phyloP scores from a whole-genome alignment of 2,329 filamentous ascomycete genomes.

The Hypoxylon sp. region DNA sequence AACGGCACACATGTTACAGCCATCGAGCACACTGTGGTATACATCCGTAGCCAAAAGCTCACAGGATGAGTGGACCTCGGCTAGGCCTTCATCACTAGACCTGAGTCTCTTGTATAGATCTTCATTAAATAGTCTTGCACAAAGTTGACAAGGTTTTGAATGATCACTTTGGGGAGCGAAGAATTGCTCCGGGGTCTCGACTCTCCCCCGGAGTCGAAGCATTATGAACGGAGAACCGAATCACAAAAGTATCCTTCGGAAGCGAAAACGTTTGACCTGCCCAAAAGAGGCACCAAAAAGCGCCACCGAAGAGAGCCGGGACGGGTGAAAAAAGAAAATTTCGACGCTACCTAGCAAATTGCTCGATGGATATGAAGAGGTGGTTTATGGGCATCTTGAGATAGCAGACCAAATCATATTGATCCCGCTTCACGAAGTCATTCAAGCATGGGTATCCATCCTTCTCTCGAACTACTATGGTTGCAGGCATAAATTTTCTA shows the following conservation, averaged over 20 bases:
- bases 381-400: neutral
- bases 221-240: neutral
- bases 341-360: neutral
- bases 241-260: too few relatives aligned
- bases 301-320: too few relatives aligned
- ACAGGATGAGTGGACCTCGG: constrained; percentile 15
- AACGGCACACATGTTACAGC: constrained; percentile 18
- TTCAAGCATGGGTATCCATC: neutral
- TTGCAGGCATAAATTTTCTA: too few relatives aligned
- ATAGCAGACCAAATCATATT: neutral
- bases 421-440: neutral
- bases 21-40: constrained; percentile 9
- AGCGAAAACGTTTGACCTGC: too few relatives aligned
- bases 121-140: constrained; percentile 13
- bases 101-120: constrained; percentile 11
- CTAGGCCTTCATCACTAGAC: constrained; percentile 2
- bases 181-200: constrained; percentile 13
- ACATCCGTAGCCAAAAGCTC: constrained; percentile 17
- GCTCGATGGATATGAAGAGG: neutral
- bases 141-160: constrained; percentile 9
- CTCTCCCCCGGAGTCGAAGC: constrained; percentile 13
- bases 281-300: too few relatives aligned
- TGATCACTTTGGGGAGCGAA: neutral
- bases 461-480: neutral
- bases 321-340: too few relatives aligned